A percentile compares a stretch with the other conserved stretches of the same genome.
phyloP scores from a whole-genome alignment of 2,329 filamentous ascomycete genomes.

The Didymella arachidicola region DNA sequence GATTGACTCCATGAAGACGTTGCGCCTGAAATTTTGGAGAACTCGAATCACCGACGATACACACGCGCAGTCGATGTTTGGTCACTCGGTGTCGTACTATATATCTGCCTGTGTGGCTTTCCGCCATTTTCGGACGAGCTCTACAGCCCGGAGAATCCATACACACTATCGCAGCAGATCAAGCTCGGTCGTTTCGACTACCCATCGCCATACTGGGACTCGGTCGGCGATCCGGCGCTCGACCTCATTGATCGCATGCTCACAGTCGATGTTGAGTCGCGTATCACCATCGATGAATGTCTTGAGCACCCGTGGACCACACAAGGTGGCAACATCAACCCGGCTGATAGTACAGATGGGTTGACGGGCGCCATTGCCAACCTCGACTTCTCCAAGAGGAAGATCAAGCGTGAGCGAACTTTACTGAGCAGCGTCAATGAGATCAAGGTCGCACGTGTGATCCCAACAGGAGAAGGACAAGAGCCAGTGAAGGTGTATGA shows the following conservation, averaged over 20 bases:
- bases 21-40: constrained; percentile 91
- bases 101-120: constrained; percentile 96
- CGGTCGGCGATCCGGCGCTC: constrained; percentile 83
- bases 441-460: constrained; percentile 67
- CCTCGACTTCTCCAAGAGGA: constrained; percentile 84
- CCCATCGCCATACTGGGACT: constrained; percentile 95
- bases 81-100: constrained; percentile 96
- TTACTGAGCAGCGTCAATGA: constrained; percentile 83
- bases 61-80: constrained; percentile 95
- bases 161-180: constrained; percentile 87
- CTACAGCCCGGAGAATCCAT: constrained; percentile 80
- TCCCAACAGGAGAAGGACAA: constrained; percentile 63
- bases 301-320: constrained; percentile 90
- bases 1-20: constrained; percentile 66
- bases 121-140: constrained; percentile 97
- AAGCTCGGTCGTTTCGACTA: constrained; percentile 90
- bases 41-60: constrained; percentile 82
- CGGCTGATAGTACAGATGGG: constrained; percentile 89
- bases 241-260: constrained; percentile 97
- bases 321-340: constrained; percentile 56
- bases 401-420: constrained; percentile 81
- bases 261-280: constrained; percentile 81
- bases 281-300: constrained; percentile 90
- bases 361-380: constrained; percentile 84
- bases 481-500: constrained; percentile 52